These are phyloP conservation scores for Pythium aristosporum DNA, from an alignment of 352 stramenopile species.

Conservation along the genomic window DNA sequence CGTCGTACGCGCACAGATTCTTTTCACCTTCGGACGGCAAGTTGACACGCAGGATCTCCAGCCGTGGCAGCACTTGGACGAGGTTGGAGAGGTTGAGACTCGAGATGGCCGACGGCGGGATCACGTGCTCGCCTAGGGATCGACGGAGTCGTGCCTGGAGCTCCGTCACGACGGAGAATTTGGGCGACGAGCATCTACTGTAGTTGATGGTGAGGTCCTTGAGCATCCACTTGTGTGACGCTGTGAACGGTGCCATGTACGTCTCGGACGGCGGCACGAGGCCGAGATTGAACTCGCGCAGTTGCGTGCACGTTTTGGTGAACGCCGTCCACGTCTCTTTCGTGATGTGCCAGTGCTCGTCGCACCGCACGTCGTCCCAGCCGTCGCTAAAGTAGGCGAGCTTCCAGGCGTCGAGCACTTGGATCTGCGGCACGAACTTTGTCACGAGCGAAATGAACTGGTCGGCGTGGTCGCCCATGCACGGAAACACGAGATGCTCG, in stretches of 20 bases:
- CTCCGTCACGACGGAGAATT: slow-evolving; percentile 15
- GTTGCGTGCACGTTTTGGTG: slow-evolving; percentile 32
- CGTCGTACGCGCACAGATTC: slow-evolving; percentile 14
- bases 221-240: slow-evolving; percentile 39
- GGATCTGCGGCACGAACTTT: slow-evolving; percentile 46
- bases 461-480: slow-evolving; percentile 36
- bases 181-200: slow-evolving; percentile 15
- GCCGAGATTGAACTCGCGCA: slow-evolving; percentile 61
- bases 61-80: slow-evolving; percentile 13
- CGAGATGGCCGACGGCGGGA: neutral
- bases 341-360: slow-evolving; percentile 53
- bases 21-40: slow-evolving; percentile 14
- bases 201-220: slow-evolving; percentile 22
- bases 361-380: slow-evolving; percentile 42
- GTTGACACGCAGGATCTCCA: slow-evolving; percentile 16
- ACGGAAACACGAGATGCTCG: slow-evolving; percentile 43
- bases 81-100: slow-evolving; percentile 20
- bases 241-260: slow-evolving; percentile 49
- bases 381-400: slow-evolving; percentile 52
- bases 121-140: slow-evolving; percentile 10
- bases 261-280: slow-evolving; percentile 51
- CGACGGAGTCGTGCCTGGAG: slow-evolving; percentile 11
- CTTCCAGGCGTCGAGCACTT: slow-evolving; percentile 58
- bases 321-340: slow-evolving; percentile 43
- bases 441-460: slow-evolving; percentile 41